Evolutionary conservation across 257 asterid species (phyloP), one percentile per base, ranked within the genome.

Genomic region (Forsythia suspensa): DNA sequence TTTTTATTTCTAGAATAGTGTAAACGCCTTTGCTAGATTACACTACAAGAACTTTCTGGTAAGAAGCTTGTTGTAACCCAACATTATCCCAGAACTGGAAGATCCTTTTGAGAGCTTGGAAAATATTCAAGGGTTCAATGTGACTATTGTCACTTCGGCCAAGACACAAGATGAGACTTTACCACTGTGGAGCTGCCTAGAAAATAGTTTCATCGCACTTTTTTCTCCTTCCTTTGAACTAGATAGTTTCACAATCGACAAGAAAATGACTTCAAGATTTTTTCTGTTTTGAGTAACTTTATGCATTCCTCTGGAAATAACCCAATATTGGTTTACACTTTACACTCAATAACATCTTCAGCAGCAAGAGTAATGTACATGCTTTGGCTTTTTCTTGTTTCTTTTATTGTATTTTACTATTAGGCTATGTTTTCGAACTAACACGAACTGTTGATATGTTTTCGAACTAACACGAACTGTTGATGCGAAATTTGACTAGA

Each of bases 401-500:
- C 48, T 41, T 51, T 67, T 20, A 46, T 70, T 69, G 9, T 51
- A 48, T 68, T 34, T 48, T 21, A 13, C 59, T 39, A 72, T 74
- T 48, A n/a, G 29, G 63, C 66, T 73, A n/a, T 73, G 34, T 46
- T 38, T 57, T 51, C 61, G 16, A 71, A 41, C 67, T 9, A 42
- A 41, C 52, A 48, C 24, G 61, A 59, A 20, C 12, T 38, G 36
- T 70, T 74, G 40, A 51, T 73, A n/a, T 73, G 34, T 46, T 38
- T 57, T 51, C 61, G 16, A 71, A 41, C 67, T 9, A 42, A 41
- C 52, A 48, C 24, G 61, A 59, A 20, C 12, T 38, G 36, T 70
- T 74, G 40, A 51, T 73, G 73, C n/a, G 70, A 72, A 84, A 81
- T 43, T 78, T 70, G 44, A 83, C 85, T 46, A 61, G n/a, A 80